Conservation (phyloP, 2,329 filamentous ascomycete species). For the Lizonia empirigonia region DNA sequence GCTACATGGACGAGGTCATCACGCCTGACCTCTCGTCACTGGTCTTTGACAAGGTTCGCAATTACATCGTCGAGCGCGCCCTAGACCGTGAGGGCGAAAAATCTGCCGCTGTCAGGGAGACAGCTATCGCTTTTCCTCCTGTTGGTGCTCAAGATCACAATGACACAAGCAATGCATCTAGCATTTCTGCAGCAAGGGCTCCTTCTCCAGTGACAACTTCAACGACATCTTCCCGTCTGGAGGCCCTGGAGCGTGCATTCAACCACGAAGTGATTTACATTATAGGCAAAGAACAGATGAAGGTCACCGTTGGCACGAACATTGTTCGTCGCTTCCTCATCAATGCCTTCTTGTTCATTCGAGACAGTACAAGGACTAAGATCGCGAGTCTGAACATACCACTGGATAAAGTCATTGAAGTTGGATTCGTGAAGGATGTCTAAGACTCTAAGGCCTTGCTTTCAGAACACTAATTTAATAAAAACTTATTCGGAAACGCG, state of each 20-base stretch:
- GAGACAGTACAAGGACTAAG: constrained; percentile 70
- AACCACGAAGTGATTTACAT: constrained; percentile 59
- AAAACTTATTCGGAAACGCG: too few relatives aligned
- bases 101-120: constrained; percentile 6
- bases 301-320: constrained; percentile 50
- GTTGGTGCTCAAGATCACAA: not conserved
- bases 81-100: constrained; percentile 37
- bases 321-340: constrained; percentile 57
- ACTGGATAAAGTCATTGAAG: constrained; percentile 67
- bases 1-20: constrained; percentile 74
- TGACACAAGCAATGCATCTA: not conserved
- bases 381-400: constrained; percentile 66
- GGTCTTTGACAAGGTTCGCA: constrained; percentile 64
- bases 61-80: constrained; percentile 40
- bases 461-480: too few relatives aligned
- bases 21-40: constrained; percentile 63
- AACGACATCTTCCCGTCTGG: constrained; percentile 37
- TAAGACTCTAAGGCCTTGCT: too few relatives aligned
- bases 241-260: constrained; percentile 51
- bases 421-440: constrained; percentile 72
- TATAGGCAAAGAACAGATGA: constrained; percentile 58
- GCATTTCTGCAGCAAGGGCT: constrained; percentile 8
- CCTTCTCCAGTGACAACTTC: constrained; percentile 20
- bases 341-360: constrained; percentile 65
- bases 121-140: too few relatives aligned